Evolutionary conservation across 257 asterid species (phyloP), one percentile per base, ranked within the genome.

Genomic region (Parsonsia alboflavescens): DNA sequence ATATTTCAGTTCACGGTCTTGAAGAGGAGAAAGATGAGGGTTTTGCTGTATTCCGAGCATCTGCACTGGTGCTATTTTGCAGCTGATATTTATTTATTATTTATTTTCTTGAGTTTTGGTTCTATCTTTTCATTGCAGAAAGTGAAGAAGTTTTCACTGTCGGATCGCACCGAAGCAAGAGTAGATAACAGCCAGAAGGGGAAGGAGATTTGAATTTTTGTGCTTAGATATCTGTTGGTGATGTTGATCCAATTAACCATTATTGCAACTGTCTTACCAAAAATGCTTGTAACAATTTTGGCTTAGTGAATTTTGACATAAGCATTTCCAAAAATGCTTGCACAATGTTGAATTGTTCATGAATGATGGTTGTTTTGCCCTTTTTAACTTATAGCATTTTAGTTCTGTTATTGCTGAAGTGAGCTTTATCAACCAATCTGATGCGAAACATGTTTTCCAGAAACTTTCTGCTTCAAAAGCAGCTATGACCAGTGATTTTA

Each of bases 111-210:
- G 39, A 33, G 39, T 33, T 33, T 33, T 33, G 39, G 39, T 33
- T 33, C 39, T 33, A 33, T 33, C 39, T 33, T 67, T 10, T 41
- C 70, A 33, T 59, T 33, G 7, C 84, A 83, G 86, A 83, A 75
- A 77, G 81, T 83, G 74, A 83, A 80, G 79, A 80, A 68, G 72
- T 83, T 83, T 72, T 77, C 80, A 16, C 53, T 83, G 73, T 70
- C 77, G 50, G 84, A 68, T 71, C 70, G 70, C 19, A 72, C 11
- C 30, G 33, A 52, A 46, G 77, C 78, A 6, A 71, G 57, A 42
- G 41, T 75, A 24, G 80, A 54, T 50, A 42, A 17, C 28, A 56
- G n/a, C 24, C 61, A 68, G 42, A 77, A 71, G 57, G 64, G 67
- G 33, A 57, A 79, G 66, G 57, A 21, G 70, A 19, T 21, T 16